Evolutionary conservation across 805 yeast species (phyloP), one percentile per base, ranked within the genome.

Genomic region (Saccharomycopsis sp.): DNA sequence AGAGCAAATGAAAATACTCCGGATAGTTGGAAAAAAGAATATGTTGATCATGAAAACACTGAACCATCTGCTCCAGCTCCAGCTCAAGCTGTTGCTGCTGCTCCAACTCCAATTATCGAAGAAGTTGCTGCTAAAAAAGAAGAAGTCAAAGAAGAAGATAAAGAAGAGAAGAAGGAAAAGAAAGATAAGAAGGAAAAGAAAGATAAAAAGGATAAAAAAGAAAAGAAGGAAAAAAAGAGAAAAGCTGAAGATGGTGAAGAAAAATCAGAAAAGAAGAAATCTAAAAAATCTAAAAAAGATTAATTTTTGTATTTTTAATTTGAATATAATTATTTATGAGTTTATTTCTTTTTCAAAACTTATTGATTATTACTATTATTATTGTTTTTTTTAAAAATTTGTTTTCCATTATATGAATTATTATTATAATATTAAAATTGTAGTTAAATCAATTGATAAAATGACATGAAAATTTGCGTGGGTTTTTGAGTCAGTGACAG

Each of bases 1-100:
- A 80, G 95, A 69, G 71, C 69, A 49, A 92, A 87, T 58, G 98
- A 92, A 64, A 79, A 75, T 61, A 92, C 98, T 21, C 98, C 98
- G 55, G 82, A 75, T 35, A 70, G 76, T 31, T 92, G 98, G 98
- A 87, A 86, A 69, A 69, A 70, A 53, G 77, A 74, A 36, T 92
- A 89, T 62, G 82, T 79, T 52, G 76, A 79, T 58, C 82, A 75
- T 57, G 73, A 70, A 51, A 66, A 72, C 51, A 80, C 72, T 44
- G 70, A 67, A 37, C 70, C 74, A 49, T 62, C 60, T 44, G 68
- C 69, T 30, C 44, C 62, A 15, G 43, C 56, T 20, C 42, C 52
- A 21, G 46, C 51, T 18, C 34, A 71, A 63, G 51, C 72, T 55
- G 52, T 53, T 58, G 43, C 66, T 62, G 33, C 38, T 4, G 32